A percentile compares a stretch with the other conserved stretches of the same genome.
phyloP scores from a whole-genome alignment of 2,329 filamentous ascomycete genomes.

The Epichloe coenophiala region DNA sequence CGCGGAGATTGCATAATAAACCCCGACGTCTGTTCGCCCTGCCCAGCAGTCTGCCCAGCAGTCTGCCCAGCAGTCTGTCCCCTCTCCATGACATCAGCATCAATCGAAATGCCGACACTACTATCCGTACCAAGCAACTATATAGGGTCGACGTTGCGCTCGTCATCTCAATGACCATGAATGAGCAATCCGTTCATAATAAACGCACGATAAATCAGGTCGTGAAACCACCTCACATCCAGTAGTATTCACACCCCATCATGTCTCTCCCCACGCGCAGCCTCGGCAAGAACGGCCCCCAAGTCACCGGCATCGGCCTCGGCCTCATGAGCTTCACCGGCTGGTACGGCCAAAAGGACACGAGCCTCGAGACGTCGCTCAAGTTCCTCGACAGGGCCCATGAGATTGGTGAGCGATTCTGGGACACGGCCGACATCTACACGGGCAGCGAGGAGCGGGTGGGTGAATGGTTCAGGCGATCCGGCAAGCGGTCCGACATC shows the following conservation, averaged over 20 bases:
- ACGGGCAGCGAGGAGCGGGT: slow-evolving; percentile 33
- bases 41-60: no score
- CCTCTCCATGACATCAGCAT: no score
- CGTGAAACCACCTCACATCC: no score
- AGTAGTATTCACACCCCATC: neutral
- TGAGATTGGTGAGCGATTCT: slow-evolving; percentile 35
- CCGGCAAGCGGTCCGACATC: slow-evolving; percentile 32
- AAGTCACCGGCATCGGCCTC: slow-evolving; percentile 36
- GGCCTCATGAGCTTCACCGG: slow-evolving; percentile 37
- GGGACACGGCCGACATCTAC: slow-evolving; percentile 36
- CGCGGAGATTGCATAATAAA: no score
- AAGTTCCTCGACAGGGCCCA: slow-evolving; percentile 36
- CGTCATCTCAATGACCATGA: no score
- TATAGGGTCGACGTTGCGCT: no score
- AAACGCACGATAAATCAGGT: no score
- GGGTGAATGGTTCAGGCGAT: slow-evolving; percentile 37
- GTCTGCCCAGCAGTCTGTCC: no score
- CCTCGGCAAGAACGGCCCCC: slow-evolving; percentile 37
- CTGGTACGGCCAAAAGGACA: slow-evolving; percentile 24
- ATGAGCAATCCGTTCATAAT: no score
- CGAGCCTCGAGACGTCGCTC: slow-evolving; percentile 33
- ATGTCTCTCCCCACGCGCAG: slow-evolving; percentile 4
- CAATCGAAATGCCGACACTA: no score
- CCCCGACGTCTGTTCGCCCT: no score
- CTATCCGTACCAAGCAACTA: no score